phyloP scores from a whole-genome alignment of 768 basidiomycete genomes.

The Gloeopeniophorella convolvens region DNA sequence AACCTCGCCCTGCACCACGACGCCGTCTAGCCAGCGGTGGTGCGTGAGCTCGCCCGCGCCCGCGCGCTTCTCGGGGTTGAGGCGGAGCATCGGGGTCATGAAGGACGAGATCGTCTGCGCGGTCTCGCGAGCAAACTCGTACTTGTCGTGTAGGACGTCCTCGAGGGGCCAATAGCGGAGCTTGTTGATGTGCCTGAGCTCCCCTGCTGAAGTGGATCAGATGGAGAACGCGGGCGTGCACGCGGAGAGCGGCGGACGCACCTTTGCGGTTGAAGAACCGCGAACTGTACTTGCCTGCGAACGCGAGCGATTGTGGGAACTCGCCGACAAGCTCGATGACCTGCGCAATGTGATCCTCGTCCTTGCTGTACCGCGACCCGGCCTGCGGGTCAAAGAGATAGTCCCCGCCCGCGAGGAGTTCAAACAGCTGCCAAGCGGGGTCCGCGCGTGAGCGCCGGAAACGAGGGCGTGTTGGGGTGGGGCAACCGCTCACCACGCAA shows the following conservation, averaged over 20 bases:
- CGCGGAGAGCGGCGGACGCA: slow-evolving; percentile 30
- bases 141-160: slow-evolving; percentile 86
- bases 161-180: slow-evolving; percentile 87
- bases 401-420: slow-evolving; percentile 93
- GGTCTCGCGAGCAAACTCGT: slow-evolving; percentile 79
- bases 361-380: slow-evolving; percentile 91
- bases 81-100: slow-evolving; percentile 82
- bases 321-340: slow-evolving; percentile 95
- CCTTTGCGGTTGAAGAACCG: slow-evolving; percentile 98
- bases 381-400: slow-evolving; percentile 97
- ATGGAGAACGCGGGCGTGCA: neutral
- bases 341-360: slow-evolving; percentile 96
- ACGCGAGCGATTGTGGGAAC: slow-evolving; percentile 73
- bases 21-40: slow-evolving; percentile 81
- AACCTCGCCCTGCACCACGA: slow-evolving; percentile 85
- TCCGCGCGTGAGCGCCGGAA: neutral
- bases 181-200: slow-evolving; percentile 91
- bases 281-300: slow-evolving; percentile 86
- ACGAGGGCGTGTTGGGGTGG: too few species aligned
- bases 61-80: slow-evolving; percentile 84
- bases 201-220: slow-evolving; percentile 36
- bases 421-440: slow-evolving; percentile 62
- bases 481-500: slow-evolving; percentile 63
- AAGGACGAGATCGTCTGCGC: slow-evolving; percentile 78
- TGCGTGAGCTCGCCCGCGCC: slow-evolving; percentile 80